Base-by-base conservation (phyloP, 805 yeast genomes). In the Starmerella vitae region DNA sequence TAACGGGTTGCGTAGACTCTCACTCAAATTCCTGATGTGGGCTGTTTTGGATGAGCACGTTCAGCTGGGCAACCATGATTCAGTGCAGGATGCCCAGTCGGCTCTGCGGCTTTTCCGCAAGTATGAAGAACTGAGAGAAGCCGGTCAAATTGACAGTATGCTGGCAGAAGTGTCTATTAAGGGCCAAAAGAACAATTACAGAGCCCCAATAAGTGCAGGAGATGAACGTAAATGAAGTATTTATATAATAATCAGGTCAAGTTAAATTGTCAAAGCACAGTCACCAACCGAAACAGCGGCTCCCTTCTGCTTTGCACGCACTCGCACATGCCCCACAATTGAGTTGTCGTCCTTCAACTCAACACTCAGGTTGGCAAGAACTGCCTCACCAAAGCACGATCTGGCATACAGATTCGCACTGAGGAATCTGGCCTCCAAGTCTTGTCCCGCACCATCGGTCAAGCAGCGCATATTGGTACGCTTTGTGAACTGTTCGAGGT, bases 231-330 rank as follows among this genome's bases (percentile, higher is more conserved):
- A 22, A 12, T 22, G 7, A 7, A 7, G 10, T 12, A 12, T 7
- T 22, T 22, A 22, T 22, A 22, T 22, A 7, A 8, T 22, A 7
- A 7, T 7, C 26, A 12, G 26, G n/a, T n/a, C n/a, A n/a, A n/a
- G n/a, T n/a, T 30, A 39, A 18, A 36, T 33, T 4, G 42, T 22
- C 12, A 34, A 22, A 6, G 39, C 39, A 53, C 85, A 74, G 55
- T 91, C 97, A 46, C 99, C 99, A 51, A 93, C 67, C 2, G 94
- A 78, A 46, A 93, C 66, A 6, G 98, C 98, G 48, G 93, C 70
- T 4, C 98, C 98, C 67, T 93, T 97, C 18, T 96, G 94, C 71
- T 88, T 86, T 14, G 96, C 80, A 63, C 99, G 76, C 54, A 91
- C 86, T 64, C 98, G 76, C 33, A 86, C 94, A 56, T 86, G 94